Percentiles rank a stretch among this genome's conserved stretches.
Conservation (phyloP, 2,329 filamentous ascomycete genomes). For the Biscogniauxia sp. region DNA sequence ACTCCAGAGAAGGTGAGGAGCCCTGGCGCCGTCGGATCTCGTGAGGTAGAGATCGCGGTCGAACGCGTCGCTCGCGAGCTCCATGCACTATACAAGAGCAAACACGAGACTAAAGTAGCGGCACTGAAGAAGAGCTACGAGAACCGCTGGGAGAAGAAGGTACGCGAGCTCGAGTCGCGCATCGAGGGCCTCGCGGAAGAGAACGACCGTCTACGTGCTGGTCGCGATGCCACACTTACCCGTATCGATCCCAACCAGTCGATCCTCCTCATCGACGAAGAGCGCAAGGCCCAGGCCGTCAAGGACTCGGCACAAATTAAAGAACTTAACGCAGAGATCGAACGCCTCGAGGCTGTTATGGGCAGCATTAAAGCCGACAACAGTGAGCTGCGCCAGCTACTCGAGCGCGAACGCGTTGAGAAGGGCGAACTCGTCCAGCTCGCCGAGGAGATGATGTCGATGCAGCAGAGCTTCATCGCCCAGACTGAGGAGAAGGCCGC, state of each 20-base stretch:
- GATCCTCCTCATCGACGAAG: conserved; percentile 43
- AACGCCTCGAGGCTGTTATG: conserved; percentile 72
- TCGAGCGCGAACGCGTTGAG: conserved; percentile 75
- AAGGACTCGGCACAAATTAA: conserved; percentile 65
- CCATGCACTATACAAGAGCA: conserved; percentile 90
- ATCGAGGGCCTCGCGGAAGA: conserved; percentile 69
- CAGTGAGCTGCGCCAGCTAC: conserved; percentile 58
- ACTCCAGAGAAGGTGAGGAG: conserved; percentile 41
- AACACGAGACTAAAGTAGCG: conserved; percentile 94
- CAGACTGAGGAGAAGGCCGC: conserved; percentile 15
- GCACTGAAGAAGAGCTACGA: conserved; percentile 86
- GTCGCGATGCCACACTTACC: conserved; percentile 64
- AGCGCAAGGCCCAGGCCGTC: conserved; percentile 56
- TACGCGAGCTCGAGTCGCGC: conserved; percentile 71
- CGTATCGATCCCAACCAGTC: conserved; percentile 50
- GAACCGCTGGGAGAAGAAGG: conserved; percentile 82
- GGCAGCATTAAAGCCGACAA: conserved; percentile 69
- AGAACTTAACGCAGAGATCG: conserved; percentile 70
- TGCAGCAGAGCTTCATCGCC: conserved; percentile 50
- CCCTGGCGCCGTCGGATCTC: conserved; percentile 35
- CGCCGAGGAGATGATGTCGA: conserved; percentile 79
- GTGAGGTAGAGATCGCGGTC: conserved; percentile 78
- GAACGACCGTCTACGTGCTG: conserved; percentile 69
- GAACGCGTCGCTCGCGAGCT: conserved; percentile 93
- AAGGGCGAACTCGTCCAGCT: conserved; percentile 80